Evolutionary conservation across 768 basidiomycete species (phyloP).

Genomic region (Boletus sp.): DNA sequence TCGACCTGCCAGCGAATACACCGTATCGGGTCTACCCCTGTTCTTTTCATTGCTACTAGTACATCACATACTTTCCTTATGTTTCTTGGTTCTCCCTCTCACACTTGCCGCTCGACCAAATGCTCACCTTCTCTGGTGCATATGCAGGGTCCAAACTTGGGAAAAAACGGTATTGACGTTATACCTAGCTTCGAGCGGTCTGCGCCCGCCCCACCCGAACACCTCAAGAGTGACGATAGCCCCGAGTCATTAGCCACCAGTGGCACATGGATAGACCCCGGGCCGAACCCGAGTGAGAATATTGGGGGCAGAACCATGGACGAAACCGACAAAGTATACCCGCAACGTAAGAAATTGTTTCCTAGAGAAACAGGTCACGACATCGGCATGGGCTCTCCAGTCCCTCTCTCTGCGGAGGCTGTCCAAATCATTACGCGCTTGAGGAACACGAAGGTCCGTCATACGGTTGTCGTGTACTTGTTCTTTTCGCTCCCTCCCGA

Average conservation of each 20-base stretch:
- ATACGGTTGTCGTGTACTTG: background rate
- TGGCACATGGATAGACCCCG: background rate
- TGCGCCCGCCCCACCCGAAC: slow-evolving; percentile 54
- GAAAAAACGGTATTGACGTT: slow-evolving; percentile 78
- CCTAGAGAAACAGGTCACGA: slow-evolving; percentile 85
- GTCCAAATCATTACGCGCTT: slow-evolving; percentile 74
- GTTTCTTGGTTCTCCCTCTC: background rate
- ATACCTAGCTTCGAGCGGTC: slow-evolving; percentile 62
- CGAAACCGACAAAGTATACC: background rate
- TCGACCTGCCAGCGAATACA: background rate
- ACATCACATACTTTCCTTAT: background rate
- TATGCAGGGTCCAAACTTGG: slow-evolving; percentile 62
- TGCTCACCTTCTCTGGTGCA: slow-evolving; percentile 1
- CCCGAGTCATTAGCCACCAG: slow-evolving; percentile 41
- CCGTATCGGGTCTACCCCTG: background rate
- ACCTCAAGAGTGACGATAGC: slow-evolving; percentile 36
- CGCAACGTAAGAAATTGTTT: slow-evolving; percentile 46
- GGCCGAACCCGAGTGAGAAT: background rate
- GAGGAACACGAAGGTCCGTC: slow-evolving; percentile 74
- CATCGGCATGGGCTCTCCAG: slow-evolving; percentile 85
- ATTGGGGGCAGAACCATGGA: background rate
- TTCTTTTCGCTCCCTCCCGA: background rate
- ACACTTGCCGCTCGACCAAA: background rate
- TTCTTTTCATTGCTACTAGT: background rate
- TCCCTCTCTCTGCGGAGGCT: slow-evolving; percentile 72